Evolutionary conservation across 768 basidiomycete genomes (phyloP).

Genomic region (Lactarius sp.): DNA sequence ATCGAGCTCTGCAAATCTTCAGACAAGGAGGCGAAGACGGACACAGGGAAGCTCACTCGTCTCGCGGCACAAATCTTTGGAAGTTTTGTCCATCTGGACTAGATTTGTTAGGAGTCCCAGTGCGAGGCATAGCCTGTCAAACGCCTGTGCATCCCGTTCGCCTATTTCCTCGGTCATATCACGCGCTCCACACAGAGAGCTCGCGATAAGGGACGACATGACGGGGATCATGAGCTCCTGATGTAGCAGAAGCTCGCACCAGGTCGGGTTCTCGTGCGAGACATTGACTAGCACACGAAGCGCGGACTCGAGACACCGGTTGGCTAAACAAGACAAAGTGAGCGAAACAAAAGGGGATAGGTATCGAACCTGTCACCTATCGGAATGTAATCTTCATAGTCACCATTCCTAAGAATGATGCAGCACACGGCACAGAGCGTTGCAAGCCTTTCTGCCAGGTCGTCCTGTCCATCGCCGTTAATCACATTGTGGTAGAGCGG

Average conservation of each 20-base stretch:
- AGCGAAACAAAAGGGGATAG: background rate
- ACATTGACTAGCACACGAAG: conserved; percentile 68
- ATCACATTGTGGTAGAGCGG: conserved; percentile 28
- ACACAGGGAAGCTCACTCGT: conserved; percentile 42
- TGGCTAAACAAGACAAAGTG: conserved; percentile 30
- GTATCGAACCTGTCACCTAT: background rate
- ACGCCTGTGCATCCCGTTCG: conserved; percentile 37
- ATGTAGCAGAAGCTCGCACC: conserved; percentile 50
- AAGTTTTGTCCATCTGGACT: conserved; percentile 52
- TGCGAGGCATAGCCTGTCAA: conserved; percentile 72
- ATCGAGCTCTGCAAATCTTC: conserved; percentile 40
- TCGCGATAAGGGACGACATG: conserved; percentile 44
- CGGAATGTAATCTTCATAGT: conserved; percentile 23
- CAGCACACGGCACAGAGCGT: conserved; percentile 50
- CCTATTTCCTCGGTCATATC: conserved; percentile 24
- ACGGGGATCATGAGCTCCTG: conserved; percentile 45
- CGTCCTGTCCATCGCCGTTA: conserved; percentile 38
- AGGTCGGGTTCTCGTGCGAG: conserved; percentile 55
- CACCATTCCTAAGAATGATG: conserved; percentile 31
- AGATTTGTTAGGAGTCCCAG: conserved; percentile 75
- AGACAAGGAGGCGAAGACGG: conserved; percentile 7
- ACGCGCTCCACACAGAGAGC: conserved; percentile 32
- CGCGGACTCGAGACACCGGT: conserved; percentile 49
- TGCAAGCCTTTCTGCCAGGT: conserved; percentile 46
- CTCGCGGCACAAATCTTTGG: conserved; percentile 43